phyloP scores from a whole-genome alignment of 805 yeast genomes.

The Jamesozyma spencerorum region DNA sequence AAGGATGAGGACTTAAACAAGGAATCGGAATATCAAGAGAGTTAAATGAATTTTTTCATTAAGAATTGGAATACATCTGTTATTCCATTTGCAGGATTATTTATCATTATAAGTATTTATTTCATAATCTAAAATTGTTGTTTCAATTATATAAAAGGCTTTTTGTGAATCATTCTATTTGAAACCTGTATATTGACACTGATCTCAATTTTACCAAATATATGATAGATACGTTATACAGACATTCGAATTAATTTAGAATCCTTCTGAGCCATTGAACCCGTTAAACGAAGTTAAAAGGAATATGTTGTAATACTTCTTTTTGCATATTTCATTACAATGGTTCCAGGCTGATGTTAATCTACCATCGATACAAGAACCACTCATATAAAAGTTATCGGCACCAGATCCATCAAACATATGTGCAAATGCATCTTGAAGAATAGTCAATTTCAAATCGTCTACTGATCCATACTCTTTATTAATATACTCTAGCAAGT shows the following conservation, averaged over 20 bases:
- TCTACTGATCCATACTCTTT: constrained; percentile 49
- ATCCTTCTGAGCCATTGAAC: constrained; percentile 65
- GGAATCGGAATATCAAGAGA: too few relatives aligned
- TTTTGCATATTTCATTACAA: constrained; percentile 61
- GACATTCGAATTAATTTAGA: constrained; percentile 19
- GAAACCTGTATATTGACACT: too few relatives aligned
- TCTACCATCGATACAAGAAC: constrained; percentile 77
- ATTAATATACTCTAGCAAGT: constrained; percentile 42
- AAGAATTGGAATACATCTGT: too few relatives aligned
- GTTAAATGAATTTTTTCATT: too few relatives aligned
- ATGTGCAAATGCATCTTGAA: constrained; percentile 36
- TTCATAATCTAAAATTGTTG: too few relatives aligned
- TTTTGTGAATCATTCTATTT: too few relatives aligned
- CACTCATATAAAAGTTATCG: constrained; percentile 74
- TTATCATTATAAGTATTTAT: too few relatives aligned
- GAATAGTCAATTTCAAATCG: constrained; percentile 39
- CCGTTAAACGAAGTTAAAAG: constrained; percentile 63
- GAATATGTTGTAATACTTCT: constrained; percentile 53
- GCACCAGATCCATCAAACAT: constrained; percentile 75
- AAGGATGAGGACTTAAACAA: background rate
- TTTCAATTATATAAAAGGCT: too few relatives aligned
- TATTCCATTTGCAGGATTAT: too few relatives aligned
- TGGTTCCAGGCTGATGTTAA: constrained; percentile 78
- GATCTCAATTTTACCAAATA: too few relatives aligned
- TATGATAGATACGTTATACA: background rate